A percentile compares a stretch with the other conserved stretches of the same genome.
Conservation (phyloP, 148 eudicot species). For the Mesembryanthemum crystallinum region DNA sequence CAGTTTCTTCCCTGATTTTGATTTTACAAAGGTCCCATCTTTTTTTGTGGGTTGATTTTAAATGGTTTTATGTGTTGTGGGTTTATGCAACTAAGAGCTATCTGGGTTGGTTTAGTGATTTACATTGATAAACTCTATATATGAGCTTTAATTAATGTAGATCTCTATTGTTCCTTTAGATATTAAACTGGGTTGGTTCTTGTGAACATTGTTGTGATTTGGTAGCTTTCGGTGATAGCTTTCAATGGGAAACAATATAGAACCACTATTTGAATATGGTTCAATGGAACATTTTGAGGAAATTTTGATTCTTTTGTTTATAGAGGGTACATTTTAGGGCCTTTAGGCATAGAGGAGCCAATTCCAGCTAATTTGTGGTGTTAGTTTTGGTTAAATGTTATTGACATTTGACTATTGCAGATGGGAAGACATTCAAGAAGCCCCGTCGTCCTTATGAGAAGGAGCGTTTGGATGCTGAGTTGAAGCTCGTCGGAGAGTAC, state of each 20-base stretch:
- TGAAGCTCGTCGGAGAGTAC: slow-evolving; percentile 67
- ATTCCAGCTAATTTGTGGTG: neutral
- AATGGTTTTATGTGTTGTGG: neutral
- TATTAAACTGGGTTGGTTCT: too few relatives aligned
- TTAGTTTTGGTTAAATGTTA: neutral
- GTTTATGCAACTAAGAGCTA: neutral
- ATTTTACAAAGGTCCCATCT: neutral
- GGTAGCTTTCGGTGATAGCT: too few relatives aligned
- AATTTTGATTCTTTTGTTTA: neutral
- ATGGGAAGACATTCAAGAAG: slow-evolving; percentile 67
- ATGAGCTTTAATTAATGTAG: neutral
- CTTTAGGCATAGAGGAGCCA: neutral
- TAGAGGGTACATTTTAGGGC: neutral
- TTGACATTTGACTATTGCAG: slow-evolving; percentile 15
- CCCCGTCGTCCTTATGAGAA: slow-evolving; percentile 70
- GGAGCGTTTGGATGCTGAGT: slow-evolving; percentile 63
- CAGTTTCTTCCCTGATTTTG: neutral
- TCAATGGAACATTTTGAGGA: neutral
- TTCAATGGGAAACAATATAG: too few relatives aligned
- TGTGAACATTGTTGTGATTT: too few relatives aligned
- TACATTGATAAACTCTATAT: neutral
- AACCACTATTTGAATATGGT: neutral
- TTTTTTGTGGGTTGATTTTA: neutral
- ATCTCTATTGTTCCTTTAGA: neutral
- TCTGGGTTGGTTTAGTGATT: neutral